A percentile compares a stretch with the other conserved stretches of the same genome.
These are phyloP conservation scores for Phytophthora vignae DNA, from an alignment of 352 stramenopile species.

Conservation along the genomic window DNA sequence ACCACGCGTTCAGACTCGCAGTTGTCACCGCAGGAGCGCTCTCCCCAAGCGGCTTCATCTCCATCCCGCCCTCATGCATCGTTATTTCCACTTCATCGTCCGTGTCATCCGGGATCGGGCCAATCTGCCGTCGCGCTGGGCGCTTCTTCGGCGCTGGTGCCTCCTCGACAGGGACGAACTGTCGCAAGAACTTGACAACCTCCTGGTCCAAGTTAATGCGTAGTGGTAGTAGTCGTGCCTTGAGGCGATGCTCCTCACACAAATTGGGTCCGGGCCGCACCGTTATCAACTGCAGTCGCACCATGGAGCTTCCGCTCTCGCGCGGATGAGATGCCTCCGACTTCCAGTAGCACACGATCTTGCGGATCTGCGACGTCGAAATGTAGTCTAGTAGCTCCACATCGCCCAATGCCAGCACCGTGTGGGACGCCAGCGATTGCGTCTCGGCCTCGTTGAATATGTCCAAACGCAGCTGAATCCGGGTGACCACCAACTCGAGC, in stretches of 20 bases:
- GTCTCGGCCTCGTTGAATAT: constrained; percentile 82
- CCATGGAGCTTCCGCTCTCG: constrained; percentile 87
- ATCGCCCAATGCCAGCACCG: constrained; percentile 78
- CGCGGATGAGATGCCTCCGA: constrained; percentile 82
- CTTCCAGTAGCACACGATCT: constrained; percentile 93
- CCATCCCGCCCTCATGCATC: constrained; percentile 52
- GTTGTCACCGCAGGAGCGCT: constrained; percentile 40
- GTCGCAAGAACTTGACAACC: constrained; percentile 86
- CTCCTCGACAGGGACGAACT: constrained; percentile 76
- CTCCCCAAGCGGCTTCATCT: constrained; percentile 52
- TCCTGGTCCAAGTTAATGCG: constrained; percentile 90
- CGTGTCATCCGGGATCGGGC: constrained; percentile 36
- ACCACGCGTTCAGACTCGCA: constrained; percentile 69
- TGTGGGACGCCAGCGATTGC: constrained; percentile 80
- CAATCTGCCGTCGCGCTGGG: constrained; percentile 15
- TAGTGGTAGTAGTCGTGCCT: constrained; percentile 76
- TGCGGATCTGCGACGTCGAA: constrained; percentile 90
- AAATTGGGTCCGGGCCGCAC: constrained; percentile 78
- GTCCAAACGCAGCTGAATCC: constrained; percentile 87
- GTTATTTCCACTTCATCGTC: constrained; percentile 41
- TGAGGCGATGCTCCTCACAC: constrained; percentile 86
- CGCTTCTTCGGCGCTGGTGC: constrained; percentile 17
- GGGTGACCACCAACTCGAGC: constrained; percentile 82
- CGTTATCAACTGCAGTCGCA: constrained; percentile 82
- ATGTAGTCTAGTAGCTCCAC: constrained; percentile 91